Base-by-base conservation (phyloP, 257 asterid species). In the Mentha longifolia region DNA sequence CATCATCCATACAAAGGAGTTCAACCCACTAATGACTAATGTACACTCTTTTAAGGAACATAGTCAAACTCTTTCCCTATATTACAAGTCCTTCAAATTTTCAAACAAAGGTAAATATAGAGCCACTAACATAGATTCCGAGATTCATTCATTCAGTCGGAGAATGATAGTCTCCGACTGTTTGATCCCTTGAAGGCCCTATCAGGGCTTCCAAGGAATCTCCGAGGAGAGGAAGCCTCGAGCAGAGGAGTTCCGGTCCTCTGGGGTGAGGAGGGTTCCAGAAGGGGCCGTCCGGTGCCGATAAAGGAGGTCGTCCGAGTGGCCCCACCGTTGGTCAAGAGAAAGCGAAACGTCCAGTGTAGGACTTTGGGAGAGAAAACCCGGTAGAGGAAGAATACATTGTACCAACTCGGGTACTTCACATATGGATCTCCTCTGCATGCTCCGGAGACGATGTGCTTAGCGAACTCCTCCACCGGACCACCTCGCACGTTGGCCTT, bases 361-460 rank as follows among this genome's bases (percentile, higher is more conserved):
- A 94, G 83, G 68, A 94, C 87, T 64, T 85, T 87, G 0, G 98
- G 98, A 8, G 90, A 86, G 43, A 94, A 94, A 1, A 91, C 96
- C 72, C 92, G 76, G 75, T 86, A 89, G 77, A 91, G 65, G 76
- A 91, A 86, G 87, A 91, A 91, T 3, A 84, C 64, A 47, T 85
- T 91, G 43, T 93, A 91, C 98, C 97, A 94, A 79, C 93, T 89
- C 0, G 98, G 96, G 61, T 84, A 87, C 61, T 90, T 90, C 76
- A 89, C 89, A 25, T 90, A 89, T 0, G 97, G 88, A 55, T 89
- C 95, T 5, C 96, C 92, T 72, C 97, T 76, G 80, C 95, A 93
- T 0, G 95, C 91, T 39, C 95, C 98, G 0, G 85, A 70, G 0
- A 93, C 98, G 0, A 93, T 93, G 77, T 78, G 74, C 84, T 78